phyloP scores from a whole-genome alignment of 176 grass and related monocot species.

The Pontederia crassipes region DNA sequence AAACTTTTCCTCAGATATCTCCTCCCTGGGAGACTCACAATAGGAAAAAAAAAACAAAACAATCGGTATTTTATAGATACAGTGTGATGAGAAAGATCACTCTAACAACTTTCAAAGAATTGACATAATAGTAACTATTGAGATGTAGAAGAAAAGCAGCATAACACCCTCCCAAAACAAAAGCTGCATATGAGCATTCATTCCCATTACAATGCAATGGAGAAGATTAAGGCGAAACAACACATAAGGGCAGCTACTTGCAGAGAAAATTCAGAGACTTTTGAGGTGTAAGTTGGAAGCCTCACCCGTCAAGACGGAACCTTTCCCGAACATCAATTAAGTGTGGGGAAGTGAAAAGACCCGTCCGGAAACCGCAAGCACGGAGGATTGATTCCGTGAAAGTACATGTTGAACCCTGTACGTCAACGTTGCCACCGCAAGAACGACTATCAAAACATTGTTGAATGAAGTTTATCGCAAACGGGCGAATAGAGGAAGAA shows the following conservation, averaged over 20 bases:
- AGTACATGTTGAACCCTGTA: slow-evolving; percentile 76
- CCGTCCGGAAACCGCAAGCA: slow-evolving; percentile 70
- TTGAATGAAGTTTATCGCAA: not conserved
- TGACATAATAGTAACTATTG: not conserved
- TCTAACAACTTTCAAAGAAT: not conserved
- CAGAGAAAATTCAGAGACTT: too few relatives aligned
- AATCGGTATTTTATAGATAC: not conserved
- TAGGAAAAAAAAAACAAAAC: not conserved
- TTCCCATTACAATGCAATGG: too few relatives aligned
- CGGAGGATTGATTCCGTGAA: slow-evolving; percentile 84
- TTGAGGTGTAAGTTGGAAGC: not conserved
- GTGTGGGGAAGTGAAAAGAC: slow-evolving; percentile 80
- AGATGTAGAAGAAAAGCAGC: too few relatives aligned
- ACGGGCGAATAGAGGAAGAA: not conserved
- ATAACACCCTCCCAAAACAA: too few relatives aligned
- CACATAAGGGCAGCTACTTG: too few relatives aligned
- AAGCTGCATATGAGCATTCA: too few relatives aligned
- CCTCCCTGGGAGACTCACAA: slow-evolving; percentile 35
- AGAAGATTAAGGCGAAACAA: too few relatives aligned
- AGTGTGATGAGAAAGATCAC: not conserved
- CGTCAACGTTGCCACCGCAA: not conserved
- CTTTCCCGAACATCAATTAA: slow-evolving; percentile 88
- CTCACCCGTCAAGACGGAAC: slow-evolving; percentile 74
- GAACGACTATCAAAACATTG: not conserved
- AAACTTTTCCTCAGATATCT: slow-evolving; percentile 90